Evolutionary conservation across 495 filamentous ascomycete genomes (phyloP), one percentile per base, ranked within the genome.

Genomic region (Venustampulla echinocandica): DNA sequence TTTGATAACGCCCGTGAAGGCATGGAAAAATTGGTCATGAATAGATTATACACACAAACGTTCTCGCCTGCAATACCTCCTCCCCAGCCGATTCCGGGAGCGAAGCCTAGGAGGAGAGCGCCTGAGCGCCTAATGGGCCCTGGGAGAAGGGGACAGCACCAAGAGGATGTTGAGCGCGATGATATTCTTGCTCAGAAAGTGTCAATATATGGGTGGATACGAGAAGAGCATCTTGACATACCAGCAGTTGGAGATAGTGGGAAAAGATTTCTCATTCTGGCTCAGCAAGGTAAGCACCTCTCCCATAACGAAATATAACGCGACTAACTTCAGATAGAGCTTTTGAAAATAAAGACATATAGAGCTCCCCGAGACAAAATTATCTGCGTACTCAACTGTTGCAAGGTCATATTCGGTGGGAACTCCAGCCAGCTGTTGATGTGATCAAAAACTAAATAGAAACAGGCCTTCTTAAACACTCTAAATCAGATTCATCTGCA

Each of bases 1-100:
- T 96, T 99, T 61, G 92, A 97, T 64, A 96, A 99, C 68, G 93
- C 93, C 11, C 77, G 87, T 53, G 92, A 99, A 68, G 92, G 92
- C 22, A 99, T 99, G 93, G 92, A 99, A 73, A 99, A 99, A 61
- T 78, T 99, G 19, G 92, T 99, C 14, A 99, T 99, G 92, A 99
- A 99, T 61, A 76, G 93, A 44, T 69, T 99, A 4, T 97, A 99
- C 60, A 80, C 82, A 1, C 93, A 99, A 63, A 94, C 93, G 0
- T 99, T 99, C 62, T 94, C 92, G 1, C 90, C 92, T 1, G 84
- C 84, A 13, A 99, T 99, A 40, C 80, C 87, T 3, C 67, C 85
- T 5, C 84, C 87, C 3, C 79, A 84, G 42, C 78, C 85, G n/a
- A 74, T 85, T 40, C 77, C 79, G 2, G 75, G 74, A 9, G 76